A percentile compares a stretch with the other conserved stretches of the same genome.
Conservation (phyloP, 306 rosid species). For the barrel medic (Medicago truncatula) region DNA sequence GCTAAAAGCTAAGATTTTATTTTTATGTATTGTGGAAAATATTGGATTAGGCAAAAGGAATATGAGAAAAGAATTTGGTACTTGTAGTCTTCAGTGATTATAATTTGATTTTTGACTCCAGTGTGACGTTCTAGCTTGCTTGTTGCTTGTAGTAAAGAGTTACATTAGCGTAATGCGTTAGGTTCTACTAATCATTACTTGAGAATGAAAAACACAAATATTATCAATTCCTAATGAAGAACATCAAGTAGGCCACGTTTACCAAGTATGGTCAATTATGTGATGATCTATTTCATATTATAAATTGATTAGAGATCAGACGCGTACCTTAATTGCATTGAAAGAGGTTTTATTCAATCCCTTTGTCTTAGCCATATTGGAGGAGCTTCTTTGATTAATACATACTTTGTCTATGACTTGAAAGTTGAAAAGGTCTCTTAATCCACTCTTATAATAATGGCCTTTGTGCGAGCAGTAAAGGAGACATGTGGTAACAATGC, state of each 20-base stretch:
- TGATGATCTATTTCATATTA: neutral
- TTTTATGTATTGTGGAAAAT: neutral
- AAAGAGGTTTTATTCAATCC: neutral
- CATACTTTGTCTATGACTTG: neutral
- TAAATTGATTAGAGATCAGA: neutral
- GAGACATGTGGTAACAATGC: too few relatives aligned
- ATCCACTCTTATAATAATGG: neutral
- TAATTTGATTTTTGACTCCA: conserved; percentile 43
- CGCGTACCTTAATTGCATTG: conserved; percentile 22
- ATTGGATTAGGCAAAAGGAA: neutral
- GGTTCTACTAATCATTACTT: conserved; percentile 32
- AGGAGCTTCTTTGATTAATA: neutral
- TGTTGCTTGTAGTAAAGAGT: conserved; percentile 51
- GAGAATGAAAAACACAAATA: neutral
- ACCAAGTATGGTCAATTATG: conserved; percentile 18
- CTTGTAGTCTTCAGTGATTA: neutral
- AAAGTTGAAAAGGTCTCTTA: neutral
- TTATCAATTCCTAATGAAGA: conserved; percentile 11
- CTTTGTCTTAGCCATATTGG: neutral
- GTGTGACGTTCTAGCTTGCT: conserved; percentile 43
- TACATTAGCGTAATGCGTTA: conserved; percentile 44
- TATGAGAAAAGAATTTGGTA: conserved; percentile 5
- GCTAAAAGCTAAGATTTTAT: neutral
- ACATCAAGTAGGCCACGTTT: conserved; percentile 37
- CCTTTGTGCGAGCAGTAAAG: too few relatives aligned